phyloP scores from a whole-genome alignment of 2,329 filamentous ascomycete species.

The Westerdykella aurantiaca region DNA sequence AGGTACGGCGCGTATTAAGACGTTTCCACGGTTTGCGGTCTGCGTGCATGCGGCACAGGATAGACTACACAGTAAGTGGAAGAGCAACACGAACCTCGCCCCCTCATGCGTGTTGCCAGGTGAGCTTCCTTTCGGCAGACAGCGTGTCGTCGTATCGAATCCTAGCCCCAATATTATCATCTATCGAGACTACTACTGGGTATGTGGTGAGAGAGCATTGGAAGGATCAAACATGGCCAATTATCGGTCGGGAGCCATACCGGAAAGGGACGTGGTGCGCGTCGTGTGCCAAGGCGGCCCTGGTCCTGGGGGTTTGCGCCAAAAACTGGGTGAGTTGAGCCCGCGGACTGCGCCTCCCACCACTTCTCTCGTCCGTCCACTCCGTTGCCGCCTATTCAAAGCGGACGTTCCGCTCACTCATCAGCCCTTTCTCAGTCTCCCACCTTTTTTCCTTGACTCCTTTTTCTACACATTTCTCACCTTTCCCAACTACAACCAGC shows the following conservation, averaged over 20 bases:
- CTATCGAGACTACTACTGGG: too few species aligned
- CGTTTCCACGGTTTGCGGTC: too few species aligned
- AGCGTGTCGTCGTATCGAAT: too few species aligned
- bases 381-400: not conserved
- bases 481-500: slow-evolving; percentile 1
- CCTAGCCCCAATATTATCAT: too few species aligned
- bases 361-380: too few species aligned
- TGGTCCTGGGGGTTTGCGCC: too few species aligned
- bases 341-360: slow-evolving; percentile 5
- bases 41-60: not conserved
- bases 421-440: slow-evolving; percentile 4
- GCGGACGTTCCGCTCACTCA: not conserved
- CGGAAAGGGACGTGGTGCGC: slow-evolving; percentile 3
- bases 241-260: slow-evolving; percentile 14
- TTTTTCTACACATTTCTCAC: slow-evolving; percentile 3
- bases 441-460: slow-evolving; percentile 1
- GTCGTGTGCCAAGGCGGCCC: slow-evolving; percentile 11
- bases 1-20: too few species aligned
- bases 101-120: too few species aligned
- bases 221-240: slow-evolving; percentile 9
- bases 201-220: not conserved
- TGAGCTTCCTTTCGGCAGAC: too few species aligned
- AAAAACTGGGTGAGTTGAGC: not conserved
- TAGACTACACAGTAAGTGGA: too few species aligned
- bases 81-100: too few species aligned